Percentiles rank a stretch among this genome's conserved stretches.
phyloP scores from a whole-genome alignment of 495 filamentous ascomycete genomes.

The Platismatia glauca region DNA sequence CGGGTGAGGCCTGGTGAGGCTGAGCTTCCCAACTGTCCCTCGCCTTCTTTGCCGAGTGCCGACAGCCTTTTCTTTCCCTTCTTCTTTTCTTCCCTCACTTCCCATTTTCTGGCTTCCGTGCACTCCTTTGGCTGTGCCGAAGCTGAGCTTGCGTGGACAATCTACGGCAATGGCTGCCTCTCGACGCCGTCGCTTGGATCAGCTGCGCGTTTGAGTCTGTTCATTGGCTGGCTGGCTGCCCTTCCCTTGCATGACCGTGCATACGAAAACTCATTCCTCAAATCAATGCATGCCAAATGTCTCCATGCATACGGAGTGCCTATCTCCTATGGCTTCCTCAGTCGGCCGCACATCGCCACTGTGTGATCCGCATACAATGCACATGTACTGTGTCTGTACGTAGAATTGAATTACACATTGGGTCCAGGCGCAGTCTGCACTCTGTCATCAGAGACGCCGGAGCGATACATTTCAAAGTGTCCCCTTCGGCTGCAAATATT shows the following conservation, averaged over 20 bases:
- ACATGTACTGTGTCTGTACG: too few species aligned
- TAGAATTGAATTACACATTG: neutral
- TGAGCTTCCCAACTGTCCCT: too few species aligned
- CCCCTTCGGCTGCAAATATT: conserved; percentile 6
- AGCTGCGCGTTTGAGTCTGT: neutral
- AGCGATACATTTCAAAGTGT: neutral
- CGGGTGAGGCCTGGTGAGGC: too few species aligned
- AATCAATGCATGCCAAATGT: too few species aligned
- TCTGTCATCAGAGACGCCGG: neutral
- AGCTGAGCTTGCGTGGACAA: neutral
- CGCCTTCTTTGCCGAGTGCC: too few species aligned
- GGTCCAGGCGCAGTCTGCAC: neutral
- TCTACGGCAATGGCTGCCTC: neutral
- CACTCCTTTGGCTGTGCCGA: neutral
- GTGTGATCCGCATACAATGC: neutral
- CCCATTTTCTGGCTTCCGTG: too few species aligned
- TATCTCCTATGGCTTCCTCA: neutral
- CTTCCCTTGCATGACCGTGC: neutral
- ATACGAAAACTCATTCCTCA: neutral
- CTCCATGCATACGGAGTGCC: too few species aligned
- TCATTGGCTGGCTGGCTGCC: too few species aligned
- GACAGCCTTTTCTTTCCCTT: too few species aligned
- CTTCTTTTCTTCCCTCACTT: too few species aligned
- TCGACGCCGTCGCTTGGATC: neutral
- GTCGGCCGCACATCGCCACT: neutral